Conservation (phyloP, 805 yeast species). For the Yarrowia osloensis region DNA sequence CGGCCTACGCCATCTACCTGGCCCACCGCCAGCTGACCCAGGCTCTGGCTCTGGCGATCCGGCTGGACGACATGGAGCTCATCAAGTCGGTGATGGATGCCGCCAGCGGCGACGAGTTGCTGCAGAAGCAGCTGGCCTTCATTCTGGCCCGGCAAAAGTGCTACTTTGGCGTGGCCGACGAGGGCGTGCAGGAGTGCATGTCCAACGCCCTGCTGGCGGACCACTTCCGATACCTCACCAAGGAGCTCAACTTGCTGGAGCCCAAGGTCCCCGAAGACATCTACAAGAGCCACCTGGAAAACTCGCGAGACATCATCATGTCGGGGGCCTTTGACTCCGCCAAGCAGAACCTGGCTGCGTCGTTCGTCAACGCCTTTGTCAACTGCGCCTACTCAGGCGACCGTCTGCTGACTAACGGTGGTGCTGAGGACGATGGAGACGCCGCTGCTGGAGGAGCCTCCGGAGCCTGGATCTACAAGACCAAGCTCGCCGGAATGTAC, state of each 20-base stretch:
- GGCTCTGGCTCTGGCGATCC: conserved; percentile 85
- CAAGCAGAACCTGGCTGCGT: conserved; percentile 89
- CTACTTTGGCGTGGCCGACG: conserved; percentile 57
- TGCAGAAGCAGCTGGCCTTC: conserved; percentile 87
- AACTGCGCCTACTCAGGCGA: conserved; percentile 91
- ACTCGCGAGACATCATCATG: conserved; percentile 59
- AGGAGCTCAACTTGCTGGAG: conserved; percentile 83
- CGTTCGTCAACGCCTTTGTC: conserved; percentile 90
- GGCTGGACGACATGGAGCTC: conserved; percentile 78
- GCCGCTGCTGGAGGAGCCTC: conserved; percentile 50
- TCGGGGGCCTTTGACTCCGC: conserved; percentile 71
- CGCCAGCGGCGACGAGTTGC: conserved; percentile 60
- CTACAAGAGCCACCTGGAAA: conserved; percentile 87
- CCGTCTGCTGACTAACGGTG: conserved; percentile 67
- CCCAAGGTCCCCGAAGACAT: conserved; percentile 95
- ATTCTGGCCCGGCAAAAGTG: conserved; percentile 85
- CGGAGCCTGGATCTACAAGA: conserved; percentile 83
- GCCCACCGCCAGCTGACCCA: conserved; percentile 79
- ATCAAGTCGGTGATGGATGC: conserved; percentile 80
- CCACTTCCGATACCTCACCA: conserved; percentile 74
- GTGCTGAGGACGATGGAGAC: conserved; percentile 46
- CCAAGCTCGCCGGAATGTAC: conserved; percentile 87
- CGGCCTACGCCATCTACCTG: conserved; percentile 84
- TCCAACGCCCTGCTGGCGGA: conserved; percentile 78
- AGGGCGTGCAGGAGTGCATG: conserved; percentile 78